Percentiles rank a stretch among this genome's conserved stretches.
Conservation (phyloP, 2,329 filamentous ascomycete genomes). For the Aspergillus vadensis region DNA sequence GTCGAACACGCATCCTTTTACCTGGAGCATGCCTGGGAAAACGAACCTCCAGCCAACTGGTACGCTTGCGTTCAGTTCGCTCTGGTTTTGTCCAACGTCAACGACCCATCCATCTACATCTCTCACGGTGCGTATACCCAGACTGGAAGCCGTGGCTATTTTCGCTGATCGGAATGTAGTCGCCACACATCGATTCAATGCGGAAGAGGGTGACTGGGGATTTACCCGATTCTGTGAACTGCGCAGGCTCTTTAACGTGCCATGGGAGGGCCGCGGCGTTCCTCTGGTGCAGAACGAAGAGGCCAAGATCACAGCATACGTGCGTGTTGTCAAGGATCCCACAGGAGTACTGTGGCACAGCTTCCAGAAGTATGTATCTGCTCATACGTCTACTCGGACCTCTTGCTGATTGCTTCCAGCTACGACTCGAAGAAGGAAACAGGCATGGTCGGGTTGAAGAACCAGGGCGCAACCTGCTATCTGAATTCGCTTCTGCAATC, state of each 20-base stretch:
- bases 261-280: constrained; percentile 69
- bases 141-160: constrained; percentile 5
- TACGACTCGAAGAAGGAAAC: constrained; percentile 99
- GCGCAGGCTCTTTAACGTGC: constrained; percentile 75
- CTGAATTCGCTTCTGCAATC: constrained; percentile 83
- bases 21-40: constrained; percentile 87
- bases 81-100: constrained; percentile 89
- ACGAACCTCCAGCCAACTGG: constrained; percentile 83
- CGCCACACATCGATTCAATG: constrained; percentile 94
- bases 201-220: constrained; percentile 96
- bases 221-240: constrained; percentile 96
- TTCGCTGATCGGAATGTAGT: constrained; percentile 38
- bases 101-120: constrained; percentile 80
- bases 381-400: constrained; percentile 23
- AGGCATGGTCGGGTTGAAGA: constrained; percentile 93
- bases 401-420: constrained; percentile 51
- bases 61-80: constrained; percentile 96
- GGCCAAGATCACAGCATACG: constrained; percentile 50
- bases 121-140: constrained; percentile 61
- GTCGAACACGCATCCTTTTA: constrained; percentile 94
- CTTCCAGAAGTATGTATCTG: constrained; percentile 43
- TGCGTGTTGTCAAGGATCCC: constrained; percentile 53
- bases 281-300: constrained; percentile 54
- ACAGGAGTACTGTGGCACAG: constrained; percentile 53
- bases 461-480: constrained; percentile 92